These are phyloP conservation scores for Ehretia macrophylla DNA, from an alignment of 257 asterid genomes.

Conservation along the genomic window DNA sequence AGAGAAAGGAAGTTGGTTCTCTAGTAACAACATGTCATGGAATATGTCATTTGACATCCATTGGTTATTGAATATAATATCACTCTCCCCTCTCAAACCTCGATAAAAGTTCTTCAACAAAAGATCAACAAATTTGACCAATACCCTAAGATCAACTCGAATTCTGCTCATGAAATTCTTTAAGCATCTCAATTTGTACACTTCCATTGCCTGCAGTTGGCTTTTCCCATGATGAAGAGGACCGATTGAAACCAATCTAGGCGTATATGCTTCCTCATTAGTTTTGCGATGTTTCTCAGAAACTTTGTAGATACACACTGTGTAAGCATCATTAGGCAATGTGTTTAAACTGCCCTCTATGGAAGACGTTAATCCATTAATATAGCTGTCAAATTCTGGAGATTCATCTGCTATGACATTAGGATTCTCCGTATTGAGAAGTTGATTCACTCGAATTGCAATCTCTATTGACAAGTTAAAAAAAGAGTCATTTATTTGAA, in stretches of 20 bases:
- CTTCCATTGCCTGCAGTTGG: constrained; percentile 24
- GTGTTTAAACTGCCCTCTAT: too few relatives aligned
- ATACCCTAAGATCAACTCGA: not conserved
- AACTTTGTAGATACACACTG: constrained; percentile 19
- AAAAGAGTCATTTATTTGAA: too few relatives aligned
- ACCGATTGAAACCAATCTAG: constrained; percentile 22
- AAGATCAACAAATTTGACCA: constrained; percentile 19
- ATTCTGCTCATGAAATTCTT: constrained; percentile 17
- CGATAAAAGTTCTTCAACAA: constrained; percentile 10
- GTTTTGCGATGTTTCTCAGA: constrained; percentile 14
- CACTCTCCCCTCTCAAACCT: constrained; percentile 9
- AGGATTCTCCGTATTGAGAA: too few relatives aligned
- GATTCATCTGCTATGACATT: too few relatives aligned
- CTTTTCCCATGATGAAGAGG: constrained; percentile 16
- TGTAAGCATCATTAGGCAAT: not conserved
- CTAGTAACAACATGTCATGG: constrained; percentile 19
- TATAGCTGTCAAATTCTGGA: too few relatives aligned
- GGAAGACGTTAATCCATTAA: too few relatives aligned
- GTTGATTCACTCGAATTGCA: too few relatives aligned
- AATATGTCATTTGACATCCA: constrained; percentile 21
- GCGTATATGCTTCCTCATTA: constrained; percentile 21
- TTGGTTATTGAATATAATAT: constrained; percentile 15
- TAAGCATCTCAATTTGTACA: constrained; percentile 16
- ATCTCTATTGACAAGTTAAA: too few relatives aligned
- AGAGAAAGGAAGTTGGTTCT: constrained; percentile 22